phyloP scores from a whole-genome alignment of 1,139 yeast species.

The Pneumocystis oryctolagi region DNA sequence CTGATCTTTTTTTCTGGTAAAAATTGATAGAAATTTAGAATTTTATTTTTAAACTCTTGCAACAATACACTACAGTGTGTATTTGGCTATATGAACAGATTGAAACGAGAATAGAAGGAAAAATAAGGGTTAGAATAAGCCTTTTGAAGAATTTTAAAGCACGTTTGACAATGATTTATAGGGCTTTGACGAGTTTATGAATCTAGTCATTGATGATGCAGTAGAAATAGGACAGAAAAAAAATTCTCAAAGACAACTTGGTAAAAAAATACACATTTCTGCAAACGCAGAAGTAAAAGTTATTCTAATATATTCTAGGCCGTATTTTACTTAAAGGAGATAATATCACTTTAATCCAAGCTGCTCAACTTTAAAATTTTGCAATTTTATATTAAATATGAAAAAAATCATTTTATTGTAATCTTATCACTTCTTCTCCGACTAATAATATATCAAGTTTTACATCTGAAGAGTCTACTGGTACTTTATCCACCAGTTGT shows the following conservation, averaged over 20 bases:
- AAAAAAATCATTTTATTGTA: not conserved
- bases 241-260: conserved; percentile 33
- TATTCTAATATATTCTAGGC: conserved; percentile 17
- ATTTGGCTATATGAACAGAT: conserved; percentile 86
- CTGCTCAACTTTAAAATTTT: conserved; percentile 4
- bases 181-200: conserved; percentile 98
- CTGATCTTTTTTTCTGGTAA: not conserved
- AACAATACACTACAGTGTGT: conserved; percentile 62
- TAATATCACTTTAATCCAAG: conserved; percentile 65
- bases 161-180: conserved; percentile 16
- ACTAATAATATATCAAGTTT: conserved; percentile 44
- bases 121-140: conserved; percentile 37
- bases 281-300: too few relatives aligned
- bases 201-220: conserved; percentile 83
- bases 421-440: conserved; percentile 17
- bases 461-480: conserved; percentile 60
- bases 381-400: not conserved
- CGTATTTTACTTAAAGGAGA: conserved; percentile 79
- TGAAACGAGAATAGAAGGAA: conserved; percentile 64
- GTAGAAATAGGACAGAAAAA: conserved; percentile 40
- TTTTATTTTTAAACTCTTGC: conserved; percentile 71
- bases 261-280: conserved; percentile 18
- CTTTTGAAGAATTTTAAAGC: not conserved
- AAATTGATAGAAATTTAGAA: conserved; percentile 25
- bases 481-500: conserved; percentile 47